Evolutionary conservation across 2,329 filamentous ascomycete genomes (phyloP).

Genomic region (Ophiostoma australiae): DNA sequence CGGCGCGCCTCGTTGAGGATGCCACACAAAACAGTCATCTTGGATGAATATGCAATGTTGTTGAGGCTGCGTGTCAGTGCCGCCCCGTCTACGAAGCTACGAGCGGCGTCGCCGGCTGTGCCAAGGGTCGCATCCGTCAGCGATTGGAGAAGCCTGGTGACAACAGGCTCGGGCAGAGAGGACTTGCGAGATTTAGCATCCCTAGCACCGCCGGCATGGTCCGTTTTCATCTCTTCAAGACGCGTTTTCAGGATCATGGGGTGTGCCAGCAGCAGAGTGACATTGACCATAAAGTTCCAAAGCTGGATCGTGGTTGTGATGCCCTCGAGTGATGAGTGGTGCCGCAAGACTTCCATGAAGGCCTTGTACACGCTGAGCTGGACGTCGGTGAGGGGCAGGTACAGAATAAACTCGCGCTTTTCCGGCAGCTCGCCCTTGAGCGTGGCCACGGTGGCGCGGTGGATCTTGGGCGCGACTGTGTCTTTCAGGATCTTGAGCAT

Average conservation of each 20-base stretch:
- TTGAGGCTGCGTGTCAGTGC: slow-evolving; percentile 40
- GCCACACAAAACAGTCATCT: slow-evolving; percentile 59
- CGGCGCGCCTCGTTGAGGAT: slow-evolving; percentile 63
- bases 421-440: slow-evolving; percentile 62
- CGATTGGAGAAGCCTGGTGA: slow-evolving; percentile 32
- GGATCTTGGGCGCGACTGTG: slow-evolving; percentile 70
- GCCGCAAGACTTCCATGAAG: slow-evolving; percentile 36
- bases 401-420: slow-evolving; percentile 80
- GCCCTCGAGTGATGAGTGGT: slow-evolving; percentile 10
- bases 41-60: slow-evolving; percentile 57
- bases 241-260: slow-evolving; percentile 45
- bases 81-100: slow-evolving; percentile 23
- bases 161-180: slow-evolving; percentile 32
- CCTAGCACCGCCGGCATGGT: slow-evolving; percentile 16
- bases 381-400: slow-evolving; percentile 60
- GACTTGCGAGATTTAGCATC: background rate
- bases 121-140: background rate
- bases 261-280: slow-evolving; percentile 51
- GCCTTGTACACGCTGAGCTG: slow-evolving; percentile 60
- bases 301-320: slow-evolving; percentile 28
- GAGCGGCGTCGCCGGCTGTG: background rate
- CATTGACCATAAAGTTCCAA: slow-evolving; percentile 40
- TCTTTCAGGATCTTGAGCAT: slow-evolving; percentile 66
- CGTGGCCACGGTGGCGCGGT: slow-evolving; percentile 63
- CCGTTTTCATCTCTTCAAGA: slow-evolving; percentile 30